Conservation (phyloP, 768 basidiomycete genomes). For the Mycena amicta region DNA sequence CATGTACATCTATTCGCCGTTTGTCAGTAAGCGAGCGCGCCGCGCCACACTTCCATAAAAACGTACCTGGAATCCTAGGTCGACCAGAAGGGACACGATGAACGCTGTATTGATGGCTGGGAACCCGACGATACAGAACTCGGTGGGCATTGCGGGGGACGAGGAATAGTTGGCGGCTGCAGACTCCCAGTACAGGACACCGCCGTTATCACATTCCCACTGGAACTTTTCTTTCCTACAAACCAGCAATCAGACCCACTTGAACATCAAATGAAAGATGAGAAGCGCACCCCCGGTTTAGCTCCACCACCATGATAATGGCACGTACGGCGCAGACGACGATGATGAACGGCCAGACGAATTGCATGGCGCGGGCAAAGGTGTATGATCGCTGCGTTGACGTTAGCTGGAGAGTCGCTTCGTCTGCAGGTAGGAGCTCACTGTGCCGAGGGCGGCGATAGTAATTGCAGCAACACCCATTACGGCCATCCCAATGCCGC, state of each 20-base stretch:
- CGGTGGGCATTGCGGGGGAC: conserved; percentile 50
- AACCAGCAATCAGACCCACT: background rate
- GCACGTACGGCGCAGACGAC: conserved; percentile 64
- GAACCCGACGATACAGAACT: conserved; percentile 64
- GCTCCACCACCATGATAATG: conserved; percentile 73
- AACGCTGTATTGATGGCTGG: conserved; percentile 64
- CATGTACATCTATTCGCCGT: conserved; percentile 64
- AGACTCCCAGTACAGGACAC: conserved; percentile 58
- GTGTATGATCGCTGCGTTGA: conserved; percentile 64
- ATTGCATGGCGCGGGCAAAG: conserved; percentile 64
- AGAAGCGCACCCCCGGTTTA: conserved; percentile 63
- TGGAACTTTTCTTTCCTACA: conserved; percentile 64
- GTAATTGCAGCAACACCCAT: conserved; percentile 53
- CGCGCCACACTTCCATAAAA: conserved; percentile 19
- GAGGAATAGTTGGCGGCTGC: conserved; percentile 43
- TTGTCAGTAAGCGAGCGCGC: conserved; percentile 6
- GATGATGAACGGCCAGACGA: conserved; percentile 74
- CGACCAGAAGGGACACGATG: conserved; percentile 61
- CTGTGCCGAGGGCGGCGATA: conserved; percentile 65
- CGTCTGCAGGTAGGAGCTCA: conserved; percentile 36
- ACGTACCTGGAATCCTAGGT: conserved; percentile 64
- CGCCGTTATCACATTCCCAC: conserved; percentile 77
- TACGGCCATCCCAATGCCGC: conserved; percentile 61
- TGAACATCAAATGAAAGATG: background rate
- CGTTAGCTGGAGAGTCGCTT: conserved; percentile 18